Evolutionary conservation across 345 rosid genomes (phyloP), one percentile per base, ranked within the genome.

Genomic region (Linum usitatissimum): DNA sequence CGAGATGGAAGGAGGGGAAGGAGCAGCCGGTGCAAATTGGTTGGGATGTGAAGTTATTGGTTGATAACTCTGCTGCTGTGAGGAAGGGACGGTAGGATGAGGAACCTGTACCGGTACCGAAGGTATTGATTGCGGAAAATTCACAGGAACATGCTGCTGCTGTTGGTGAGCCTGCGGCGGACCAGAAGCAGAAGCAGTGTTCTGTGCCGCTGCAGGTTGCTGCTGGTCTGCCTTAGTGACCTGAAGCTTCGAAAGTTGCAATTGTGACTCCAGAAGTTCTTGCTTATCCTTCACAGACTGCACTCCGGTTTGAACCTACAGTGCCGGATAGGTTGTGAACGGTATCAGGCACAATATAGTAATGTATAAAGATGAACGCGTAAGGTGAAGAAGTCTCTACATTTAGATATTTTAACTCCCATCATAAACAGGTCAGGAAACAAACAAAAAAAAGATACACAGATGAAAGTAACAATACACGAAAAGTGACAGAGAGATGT

Each of bases 271-370:
- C 61, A 83, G 30, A 38, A 76, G 74, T 19, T 84, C 96, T 61
- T 86, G 96, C 73, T 85, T 91, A 74, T 86, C 96, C 76, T 81
- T 88, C 74, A 91, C 62, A 69, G 71, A 70, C 30, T 75, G 80
- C 6, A 91, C 82, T 67, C 90, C 92, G 4, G 79, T 70, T 75
- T 86, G 96, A 67, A 91, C 92, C 98, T 91, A 79, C 73, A 68
- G 9, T 51, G 65, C 53, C 23, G 57, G 51, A 45, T 45, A 10
- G 14, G 18, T 55, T 55, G 7, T 12, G 30, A 19, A 10, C 51
- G 15, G 14, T 13, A 45, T 45, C 51, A 15, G 51, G 51, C 15
- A 45, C 51, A 10, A 45, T 10, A 45, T 10, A 45, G 51, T 45
- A 15, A 45, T 45, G 14, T 45, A 45, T 15, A 45, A 45, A 45